Evolutionary conservation across 2,329 filamentous ascomycete genomes (phyloP).

Genomic region (Neocatenulostroma microsporum): DNA sequence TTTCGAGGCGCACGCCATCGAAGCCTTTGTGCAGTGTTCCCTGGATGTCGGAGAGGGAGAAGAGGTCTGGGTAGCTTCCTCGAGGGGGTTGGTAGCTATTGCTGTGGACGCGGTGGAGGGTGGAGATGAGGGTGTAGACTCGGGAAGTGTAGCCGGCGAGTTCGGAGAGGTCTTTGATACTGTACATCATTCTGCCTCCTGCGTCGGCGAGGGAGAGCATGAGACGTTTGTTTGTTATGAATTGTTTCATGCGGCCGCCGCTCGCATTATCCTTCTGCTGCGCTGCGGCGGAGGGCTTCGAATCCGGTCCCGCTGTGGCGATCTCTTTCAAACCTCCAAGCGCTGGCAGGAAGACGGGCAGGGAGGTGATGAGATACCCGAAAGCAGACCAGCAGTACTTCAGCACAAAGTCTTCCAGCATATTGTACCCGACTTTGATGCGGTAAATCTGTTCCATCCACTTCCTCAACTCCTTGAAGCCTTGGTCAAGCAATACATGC

Average conservation of each 20-base stretch:
- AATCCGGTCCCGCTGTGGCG: constrained; percentile 38
- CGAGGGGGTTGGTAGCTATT: constrained; percentile 69
- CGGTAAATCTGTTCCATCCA: constrained; percentile 99
- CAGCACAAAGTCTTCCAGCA: constrained; percentile 93
- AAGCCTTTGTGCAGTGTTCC: constrained; percentile 93
- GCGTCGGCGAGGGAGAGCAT: constrained; percentile 97
- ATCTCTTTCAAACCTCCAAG: constrained; percentile 69
- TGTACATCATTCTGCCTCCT: constrained; percentile 98
- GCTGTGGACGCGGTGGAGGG: constrained; percentile 86
- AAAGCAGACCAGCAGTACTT: constrained; percentile 99
- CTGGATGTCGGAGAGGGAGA: constrained; percentile 82
- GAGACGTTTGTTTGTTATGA: constrained; percentile 97
- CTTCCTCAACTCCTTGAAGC: constrained; percentile 83
- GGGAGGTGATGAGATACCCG: constrained; percentile 84
- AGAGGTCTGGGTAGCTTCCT: constrained; percentile 66
- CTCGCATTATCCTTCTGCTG: constrained; percentile 12
- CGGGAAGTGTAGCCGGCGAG: constrained; percentile 92
- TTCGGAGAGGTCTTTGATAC: constrained; percentile 94
- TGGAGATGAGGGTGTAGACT: constrained; percentile 91
- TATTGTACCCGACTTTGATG: constrained; percentile 96
- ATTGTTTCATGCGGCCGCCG: constrained; percentile 86
- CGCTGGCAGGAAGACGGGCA: constrained; percentile 88
- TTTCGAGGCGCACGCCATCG: constrained; percentile 85
- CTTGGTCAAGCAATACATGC: constrained; percentile 81
- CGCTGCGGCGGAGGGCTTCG: constrained; percentile 30